A percentile compares a stretch with the other conserved stretches of the same genome.
phyloP scores from a whole-genome alignment of 2,329 filamentous ascomycete species.

The Fusarium caatingaense region DNA sequence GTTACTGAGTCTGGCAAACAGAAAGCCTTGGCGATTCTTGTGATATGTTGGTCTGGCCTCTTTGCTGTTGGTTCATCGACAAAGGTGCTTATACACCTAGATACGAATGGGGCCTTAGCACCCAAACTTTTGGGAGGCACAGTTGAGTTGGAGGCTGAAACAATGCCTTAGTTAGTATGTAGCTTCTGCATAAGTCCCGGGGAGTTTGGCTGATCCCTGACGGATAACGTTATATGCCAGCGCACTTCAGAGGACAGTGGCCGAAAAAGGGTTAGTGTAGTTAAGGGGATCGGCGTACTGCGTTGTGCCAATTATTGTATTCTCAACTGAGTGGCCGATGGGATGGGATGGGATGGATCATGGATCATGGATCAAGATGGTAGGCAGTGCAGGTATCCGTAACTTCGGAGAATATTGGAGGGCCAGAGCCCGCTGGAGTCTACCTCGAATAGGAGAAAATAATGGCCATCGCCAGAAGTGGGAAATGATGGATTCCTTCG shows the following conservation, averaged over 20 bases:
- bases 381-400: neutral
- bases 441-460: conserved; percentile 27
- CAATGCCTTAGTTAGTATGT: conserved; percentile 8
- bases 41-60: neutral
- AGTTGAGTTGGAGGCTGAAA: conserved; percentile 19
- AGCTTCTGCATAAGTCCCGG: neutral
- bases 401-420: neutral
- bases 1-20: neutral
- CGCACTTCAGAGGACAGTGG: neutral
- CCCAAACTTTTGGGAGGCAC: neutral
- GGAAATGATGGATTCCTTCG: neutral
- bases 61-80: neutral
- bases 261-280: neutral
- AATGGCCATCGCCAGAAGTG: neutral
- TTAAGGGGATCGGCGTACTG: neutral
- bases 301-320: neutral
- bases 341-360: neutral
- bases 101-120: neutral
- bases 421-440: neutral
- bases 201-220: conserved; percentile 1
- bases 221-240: conserved; percentile 12
- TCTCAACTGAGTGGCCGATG: neutral
- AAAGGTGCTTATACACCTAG: neutral
- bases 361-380: neutral
- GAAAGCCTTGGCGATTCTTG: conserved; percentile 18